These are phyloP conservation scores for Pichia cephalocereana DNA, from an alignment of 805 yeast species.

Conservation along the genomic window DNA sequence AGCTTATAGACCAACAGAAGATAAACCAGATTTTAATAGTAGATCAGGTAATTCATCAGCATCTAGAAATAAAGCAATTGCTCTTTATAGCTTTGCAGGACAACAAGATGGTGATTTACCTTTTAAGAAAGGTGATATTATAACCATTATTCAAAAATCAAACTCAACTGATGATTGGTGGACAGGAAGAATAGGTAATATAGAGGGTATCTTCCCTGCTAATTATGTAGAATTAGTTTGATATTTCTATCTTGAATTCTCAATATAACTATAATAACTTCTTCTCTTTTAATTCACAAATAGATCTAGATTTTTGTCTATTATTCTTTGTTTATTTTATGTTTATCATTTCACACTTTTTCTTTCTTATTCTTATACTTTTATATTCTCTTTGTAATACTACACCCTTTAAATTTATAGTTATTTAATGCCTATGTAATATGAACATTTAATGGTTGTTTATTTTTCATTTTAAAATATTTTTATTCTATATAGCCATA, in stretches of 20 bases:
- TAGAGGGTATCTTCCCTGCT: conserved; percentile 94
- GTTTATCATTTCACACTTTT: neutral
- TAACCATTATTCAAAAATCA: conserved; percentile 76
- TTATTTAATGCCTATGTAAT: no score
- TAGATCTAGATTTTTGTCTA: no score
- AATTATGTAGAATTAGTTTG: conserved; percentile 80
- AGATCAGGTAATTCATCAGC: conserved; percentile 25
- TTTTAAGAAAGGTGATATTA: conserved; percentile 90
- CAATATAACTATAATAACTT: no score
- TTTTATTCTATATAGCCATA: no score
- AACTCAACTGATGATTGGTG: conserved; percentile 96
- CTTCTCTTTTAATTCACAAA: no score
- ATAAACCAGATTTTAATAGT: conserved; percentile 28
- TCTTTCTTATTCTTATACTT: neutral
- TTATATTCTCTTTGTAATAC: neutral
- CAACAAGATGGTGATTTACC: conserved; percentile 91
- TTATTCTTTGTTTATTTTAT: neutral
- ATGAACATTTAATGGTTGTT: no score
- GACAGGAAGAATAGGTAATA: conserved; percentile 84
- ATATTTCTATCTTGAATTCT: no score
- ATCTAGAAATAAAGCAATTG: conserved; percentile 71
- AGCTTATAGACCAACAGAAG: conserved; percentile 24
- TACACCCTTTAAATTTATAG: no score
- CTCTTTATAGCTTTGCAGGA: conserved; percentile 80
- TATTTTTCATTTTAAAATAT: no score